Base-by-base conservation (phyloP, 805 yeast species). In the Ogataea pini region DNA sequence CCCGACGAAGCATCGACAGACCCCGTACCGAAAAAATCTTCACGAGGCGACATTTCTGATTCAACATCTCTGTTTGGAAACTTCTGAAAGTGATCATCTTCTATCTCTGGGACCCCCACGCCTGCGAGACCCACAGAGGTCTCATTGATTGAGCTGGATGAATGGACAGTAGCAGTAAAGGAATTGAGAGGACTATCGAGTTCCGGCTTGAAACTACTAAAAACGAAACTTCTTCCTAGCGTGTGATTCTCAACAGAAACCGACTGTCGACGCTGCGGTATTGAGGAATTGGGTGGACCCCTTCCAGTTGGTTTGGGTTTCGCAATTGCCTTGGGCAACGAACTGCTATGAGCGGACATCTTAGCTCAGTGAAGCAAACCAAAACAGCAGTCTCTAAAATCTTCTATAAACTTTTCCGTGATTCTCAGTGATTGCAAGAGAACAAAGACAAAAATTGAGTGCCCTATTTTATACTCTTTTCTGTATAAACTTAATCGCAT, bases 41-140 rank as follows among this genome's bases (percentile, higher is more conserved):
- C 17, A 7, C 17, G 34, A 3, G 17, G 17, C 3, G n/a, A 31
- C n/a, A 5, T 28, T 10, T 28, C 31, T 10, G n/a, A 12, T 3
- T 31, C 34, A 7, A 7, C 9, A 12, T 34, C 37, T 4, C 37
- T 19, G n/a, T 18, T 20, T 7, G 37, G 17, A 18, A 17, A 7
- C 12, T 9, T 22, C 4, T 8, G 34, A 14, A 13, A n/a, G 20
- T 37, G 19, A 13, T 54, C 57, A n/a, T 49, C 56, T 8, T 57
- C 62, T 16, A 48, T 27, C 14, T 69, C 76, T 8, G 74, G 70
- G 8, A 79, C 80, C 6, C 83, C 86, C 27, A 79, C 78, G 39
- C 70, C 72, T 4, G 86, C 86, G 41, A 80, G 68, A 36, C 71
- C 76, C 1, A 80, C 83, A 0, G 85, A 73, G 50, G 79, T 80